Evolutionary conservation across 2,329 filamentous ascomycete species (phyloP), one percentile per base, ranked within the genome.

Genomic region (Trichoderma gracile): DNA sequence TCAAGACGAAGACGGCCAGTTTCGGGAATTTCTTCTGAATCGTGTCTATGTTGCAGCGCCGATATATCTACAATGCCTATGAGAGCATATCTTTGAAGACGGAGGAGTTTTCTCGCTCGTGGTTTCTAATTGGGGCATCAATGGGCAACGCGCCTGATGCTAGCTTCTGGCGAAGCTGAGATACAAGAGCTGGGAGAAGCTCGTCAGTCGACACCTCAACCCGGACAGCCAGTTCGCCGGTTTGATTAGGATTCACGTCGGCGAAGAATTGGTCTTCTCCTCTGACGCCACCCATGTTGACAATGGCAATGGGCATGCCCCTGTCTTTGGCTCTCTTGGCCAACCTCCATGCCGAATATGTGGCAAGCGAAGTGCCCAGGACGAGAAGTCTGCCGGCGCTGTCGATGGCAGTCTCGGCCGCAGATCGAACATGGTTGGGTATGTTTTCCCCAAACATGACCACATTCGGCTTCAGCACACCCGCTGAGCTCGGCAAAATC

Each of bases 361-460:
- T 98, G 6, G 95, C 95, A 54, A 98, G 82, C 67, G 92, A 97
- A 42, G 92, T 97, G 4, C 93, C 95, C 17, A 98, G 76, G 9
- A 98, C 84, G 23, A 98, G 80, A 42, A 98, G 77, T 65, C 86
- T 86, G 6, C 87, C 87, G 1, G 92, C 90, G 30, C 84, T 83
- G 71, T 97, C 91, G 56, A 98, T 86, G 14, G 90, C 90, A 30
- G 86, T 79, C 73, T 98, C 93, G 1, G 93, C 94, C 0, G 87
- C 87, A 1, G 79, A 76, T 75, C 96, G 97, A 42, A 93, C 88
- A 1, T 78, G 72, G 1, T 78, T 76, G 0, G 85, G 81, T 56
- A 98, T 96, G 66, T 87, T 93, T 77, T 98, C 95, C 17, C 95
- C 95, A 75, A 98, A 98, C 92, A 98, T 97, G 71, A 93, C 88